Evolutionary conservation across 1,284 basidiomycete species (phyloP), one percentile per base, ranked within the genome.

Genomic region (Vanrija sp.): DNA sequence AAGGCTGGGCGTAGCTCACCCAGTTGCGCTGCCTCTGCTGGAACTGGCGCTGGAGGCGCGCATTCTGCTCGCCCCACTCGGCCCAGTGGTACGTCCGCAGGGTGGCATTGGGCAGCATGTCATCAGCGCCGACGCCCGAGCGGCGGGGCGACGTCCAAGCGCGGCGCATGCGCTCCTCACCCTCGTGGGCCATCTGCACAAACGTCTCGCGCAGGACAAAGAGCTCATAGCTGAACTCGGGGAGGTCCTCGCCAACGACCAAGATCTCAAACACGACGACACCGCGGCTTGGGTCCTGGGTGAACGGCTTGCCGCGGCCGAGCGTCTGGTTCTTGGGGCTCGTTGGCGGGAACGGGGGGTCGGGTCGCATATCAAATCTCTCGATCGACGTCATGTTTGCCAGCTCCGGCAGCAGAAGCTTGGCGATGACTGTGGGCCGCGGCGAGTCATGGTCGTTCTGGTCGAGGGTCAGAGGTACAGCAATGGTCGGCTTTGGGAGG

Each of bases 201-300:
- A 85, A 71, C 18, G 65, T 69, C 48, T 79, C 78, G 56, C 81
- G 71, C 23, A 84, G 67, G 3, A 69, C 60, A 39, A 83, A 71
- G 47, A 82, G 66, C 18, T 77, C 78, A 36, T 80, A 78, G 20
- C 73, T 56, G 31, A 49, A 46, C 25, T 46, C 41, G n/a, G n/a
- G 41, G 25, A n/a, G 35, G 44, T 20, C 45, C 38, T 3, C 43
- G 43, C 6, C 31, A 19, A 36, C 39, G 19, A 70, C 49, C 23
- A 54, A 51, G n/a, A 73, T 25, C n/a, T 75, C 69, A 23, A 72
- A 66, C 4, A 75, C 72, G 38, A 76, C 45, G 0, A 76, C 55
- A 6, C 74, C 72, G 25, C 64, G 66, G 2, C 35, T 36, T 9
- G 72, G 71, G 57, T 75, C 64, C 47, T 72, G 72, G 1, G 72